Evolutionary conservation across 768 basidiomycete genomes (phyloP).

Genomic region (Mycena metata): DNA sequence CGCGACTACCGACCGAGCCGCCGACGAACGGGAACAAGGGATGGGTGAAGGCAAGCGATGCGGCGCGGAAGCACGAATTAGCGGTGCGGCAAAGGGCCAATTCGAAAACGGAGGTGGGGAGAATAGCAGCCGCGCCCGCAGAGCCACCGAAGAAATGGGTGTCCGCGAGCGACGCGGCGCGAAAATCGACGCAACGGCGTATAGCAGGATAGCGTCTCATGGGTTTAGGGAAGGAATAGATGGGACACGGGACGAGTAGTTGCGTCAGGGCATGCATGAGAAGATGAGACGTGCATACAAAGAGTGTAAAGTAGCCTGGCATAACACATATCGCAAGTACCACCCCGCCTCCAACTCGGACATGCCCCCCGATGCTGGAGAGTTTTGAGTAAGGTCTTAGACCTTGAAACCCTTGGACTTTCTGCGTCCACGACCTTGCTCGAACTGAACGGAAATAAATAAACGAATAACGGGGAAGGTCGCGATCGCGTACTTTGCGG

Average conservation of each 20-base stretch:
- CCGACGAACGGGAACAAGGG: slow-evolving; percentile 18
- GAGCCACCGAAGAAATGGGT: slow-evolving; percentile 33
- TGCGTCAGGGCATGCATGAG: slow-evolving; percentile 32
- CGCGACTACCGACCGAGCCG: slow-evolving; percentile 26
- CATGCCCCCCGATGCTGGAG: slow-evolving; percentile 42
- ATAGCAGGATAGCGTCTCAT: slow-evolving; percentile 19
- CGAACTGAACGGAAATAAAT: slow-evolving; percentile 71
- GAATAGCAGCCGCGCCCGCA: slow-evolving; percentile 8
- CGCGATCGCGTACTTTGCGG: slow-evolving; percentile 75
- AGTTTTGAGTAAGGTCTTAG: slow-evolving; percentile 58
- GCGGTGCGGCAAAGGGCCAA: slow-evolving; percentile 26
- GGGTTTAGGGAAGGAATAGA: slow-evolving; percentile 2
- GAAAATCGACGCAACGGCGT: background rate
- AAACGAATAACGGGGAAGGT: slow-evolving; percentile 9
- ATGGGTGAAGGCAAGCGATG: slow-evolving; percentile 36
- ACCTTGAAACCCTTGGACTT: slow-evolving; percentile 98
- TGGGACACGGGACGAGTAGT: background rate
- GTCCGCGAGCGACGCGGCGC: slow-evolving; percentile 35
- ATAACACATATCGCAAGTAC: slow-evolving; percentile 53
- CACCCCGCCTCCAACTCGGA: slow-evolving; percentile 46
- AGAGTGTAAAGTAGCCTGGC: slow-evolving; percentile 39
- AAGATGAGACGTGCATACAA: slow-evolving; percentile 32
- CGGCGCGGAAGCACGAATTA: slow-evolving; percentile 24
- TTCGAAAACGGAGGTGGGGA: slow-evolving; percentile 13
- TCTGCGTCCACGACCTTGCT: slow-evolving; percentile 98